Base-by-base conservation (phyloP, 2,329 filamentous ascomycete genomes). In the Thermothelomyces thermophilus region DNA sequence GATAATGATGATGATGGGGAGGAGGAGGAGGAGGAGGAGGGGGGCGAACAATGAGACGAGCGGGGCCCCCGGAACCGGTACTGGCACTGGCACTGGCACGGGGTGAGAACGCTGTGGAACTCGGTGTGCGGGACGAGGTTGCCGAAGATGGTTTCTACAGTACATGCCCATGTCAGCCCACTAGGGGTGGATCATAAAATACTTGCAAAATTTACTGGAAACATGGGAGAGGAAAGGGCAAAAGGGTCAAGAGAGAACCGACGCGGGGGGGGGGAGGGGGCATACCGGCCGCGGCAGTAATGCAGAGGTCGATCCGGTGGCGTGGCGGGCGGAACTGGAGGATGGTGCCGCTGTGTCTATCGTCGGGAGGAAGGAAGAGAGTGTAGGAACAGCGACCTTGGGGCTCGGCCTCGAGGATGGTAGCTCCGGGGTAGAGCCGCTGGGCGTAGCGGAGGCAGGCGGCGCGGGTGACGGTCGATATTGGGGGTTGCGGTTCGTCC, bases 361-460 rank as follows among this genome's bases (percentile, higher is more conserved):
- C 20, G 22, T 62, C 53, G 5, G 13, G 44, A 8, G 13, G 44
- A 7, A 47, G 67, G 14, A 73, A 62, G 6, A 77, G 53, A 0
- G 75, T 78, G 56, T 76, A 71, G 2, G 75, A 78, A 55, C 75
- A 79, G 53, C 73, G 76, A 16, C 75, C 75, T 55, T 78, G 75
- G 5, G 64, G 64, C 6, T 64, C 56, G 7, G 65, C 64, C 2
- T 69, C 64, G 3, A 56, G 53, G 22, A 71, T n/a, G 20, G 14
- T 20, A n/a, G 28, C n/a, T 0, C 34, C 17, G 20, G 41, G 41
- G 35, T 41, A 46, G 9, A 10, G 16, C 2, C 36, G 4, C 4
- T 14, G 34, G 35, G 41, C 48, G 28, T 35, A 34, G 13, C 17
- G 28, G 3, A 31, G 16, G 44, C 44, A 47, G 7, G 17, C 4